Conservation (phyloP, 2,329 filamentous ascomycete genomes). For the Coleophoma cylindrospora region DNA sequence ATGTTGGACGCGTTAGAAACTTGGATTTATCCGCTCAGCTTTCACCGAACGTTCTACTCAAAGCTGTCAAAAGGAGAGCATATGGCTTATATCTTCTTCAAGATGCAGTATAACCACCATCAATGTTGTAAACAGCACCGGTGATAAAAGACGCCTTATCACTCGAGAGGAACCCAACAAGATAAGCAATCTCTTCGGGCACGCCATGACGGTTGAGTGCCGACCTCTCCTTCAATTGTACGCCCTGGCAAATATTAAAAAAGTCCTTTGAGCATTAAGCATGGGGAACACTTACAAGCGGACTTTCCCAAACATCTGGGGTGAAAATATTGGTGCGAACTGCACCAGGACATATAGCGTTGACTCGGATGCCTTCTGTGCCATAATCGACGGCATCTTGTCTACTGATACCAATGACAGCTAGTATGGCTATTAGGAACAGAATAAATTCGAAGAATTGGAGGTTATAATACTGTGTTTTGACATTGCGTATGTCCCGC, state of each 20-base stretch:
- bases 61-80: too few relatives aligned
- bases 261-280: too few relatives aligned
- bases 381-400: neutral
- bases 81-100: too few relatives aligned
- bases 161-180: slow-evolving; percentile 16
- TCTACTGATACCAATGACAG: neutral
- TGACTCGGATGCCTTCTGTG: neutral
- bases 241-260: too few relatives aligned
- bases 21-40: too few relatives aligned
- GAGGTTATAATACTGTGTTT: neutral
- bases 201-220: too few relatives aligned
- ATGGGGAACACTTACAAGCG: neutral
- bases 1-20: too few relatives aligned
- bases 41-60: too few relatives aligned
- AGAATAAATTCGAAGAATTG: neutral
- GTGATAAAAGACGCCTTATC: slow-evolving; percentile 18
- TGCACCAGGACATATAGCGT: neutral
- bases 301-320: neutral
- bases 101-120: slow-evolving; percentile 12
- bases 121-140: slow-evolving; percentile 10
- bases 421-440: neutral
- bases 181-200: slow-evolving; percentile 5
- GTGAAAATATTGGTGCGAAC: neutral
- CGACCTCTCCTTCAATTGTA: too few relatives aligned
- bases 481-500: neutral